These are phyloP conservation scores for Claviceps maximensis DNA, from an alignment of 2,329 filamentous ascomycete species.

Conservation along the genomic window DNA sequence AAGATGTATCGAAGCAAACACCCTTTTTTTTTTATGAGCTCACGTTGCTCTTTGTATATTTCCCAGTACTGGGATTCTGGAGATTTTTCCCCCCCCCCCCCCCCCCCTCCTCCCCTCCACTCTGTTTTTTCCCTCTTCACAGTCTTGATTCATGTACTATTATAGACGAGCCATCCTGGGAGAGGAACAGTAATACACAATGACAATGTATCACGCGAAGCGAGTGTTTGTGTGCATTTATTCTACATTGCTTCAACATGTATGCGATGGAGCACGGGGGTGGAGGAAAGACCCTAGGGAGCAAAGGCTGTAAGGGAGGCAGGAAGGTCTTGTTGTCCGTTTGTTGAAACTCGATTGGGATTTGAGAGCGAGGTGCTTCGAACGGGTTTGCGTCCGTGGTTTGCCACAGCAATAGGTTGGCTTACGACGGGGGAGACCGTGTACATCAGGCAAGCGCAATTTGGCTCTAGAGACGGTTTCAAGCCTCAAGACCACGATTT, in stretches of 20 bases:
- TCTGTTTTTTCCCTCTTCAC: constrained; percentile 28
- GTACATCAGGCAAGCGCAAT: too few species aligned
- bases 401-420: too few species aligned
- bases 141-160: constrained; percentile 24
- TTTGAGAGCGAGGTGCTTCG: too few species aligned
- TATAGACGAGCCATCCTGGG: constrained; percentile 20
- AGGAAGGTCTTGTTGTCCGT: too few species aligned
- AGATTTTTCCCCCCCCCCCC: constrained; percentile 16
- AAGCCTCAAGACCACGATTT: background rate
- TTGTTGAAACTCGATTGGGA: too few species aligned
- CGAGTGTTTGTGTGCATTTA: background rate
- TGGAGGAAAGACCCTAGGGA: too few species aligned
- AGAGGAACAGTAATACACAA: constrained; percentile 18
- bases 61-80: constrained; percentile 18
- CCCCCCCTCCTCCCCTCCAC: constrained; percentile 14
- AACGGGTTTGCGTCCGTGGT: too few species aligned
- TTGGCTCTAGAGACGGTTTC: background rate
- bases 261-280: background rate
- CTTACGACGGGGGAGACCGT: too few species aligned
- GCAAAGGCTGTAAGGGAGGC: too few species aligned
- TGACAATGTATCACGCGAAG: background rate
- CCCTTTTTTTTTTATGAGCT: constrained; percentile 15
- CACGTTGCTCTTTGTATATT: constrained; percentile 24
- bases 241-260: background rate
- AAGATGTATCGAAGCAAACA: constrained; percentile 8